A percentile compares a stretch with the other conserved stretches of the same genome.
phyloP scores from a whole-genome alignment of 768 basidiomycete genomes.

The Lentinula sp. region DNA sequence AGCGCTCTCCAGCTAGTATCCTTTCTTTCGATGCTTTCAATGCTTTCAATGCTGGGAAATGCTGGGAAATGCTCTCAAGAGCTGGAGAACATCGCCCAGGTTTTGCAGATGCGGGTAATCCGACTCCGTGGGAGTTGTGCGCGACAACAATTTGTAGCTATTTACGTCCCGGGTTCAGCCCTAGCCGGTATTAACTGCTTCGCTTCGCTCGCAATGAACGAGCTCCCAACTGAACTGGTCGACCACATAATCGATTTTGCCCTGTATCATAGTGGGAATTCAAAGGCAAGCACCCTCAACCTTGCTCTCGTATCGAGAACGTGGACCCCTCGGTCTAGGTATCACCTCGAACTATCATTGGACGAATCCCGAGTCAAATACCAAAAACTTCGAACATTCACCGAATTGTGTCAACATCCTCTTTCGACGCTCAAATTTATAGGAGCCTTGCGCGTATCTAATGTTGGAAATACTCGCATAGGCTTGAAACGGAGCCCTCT shows the following conservation, averaged over 20 bases:
- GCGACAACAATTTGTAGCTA: too few species aligned
- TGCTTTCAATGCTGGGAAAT: too few species aligned
- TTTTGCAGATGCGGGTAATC: too few species aligned
- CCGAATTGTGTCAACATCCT: background rate
- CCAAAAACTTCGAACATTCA: background rate
- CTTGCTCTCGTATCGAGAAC: background rate
- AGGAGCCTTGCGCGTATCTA: background rate
- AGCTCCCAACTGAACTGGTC: background rate
- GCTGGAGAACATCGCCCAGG: too few species aligned
- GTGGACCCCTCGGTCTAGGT: background rate
- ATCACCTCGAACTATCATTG: background rate
- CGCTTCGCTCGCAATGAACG: background rate
- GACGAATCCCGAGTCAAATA: background rate
- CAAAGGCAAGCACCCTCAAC: background rate
- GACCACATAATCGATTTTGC: conserved; percentile 2
- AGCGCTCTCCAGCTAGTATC: too few species aligned
- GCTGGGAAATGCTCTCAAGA: too few species aligned
- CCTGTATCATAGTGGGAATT: background rate
- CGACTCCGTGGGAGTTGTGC: too few species aligned
- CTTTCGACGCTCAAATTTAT: background rate
- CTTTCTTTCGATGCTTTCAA: too few species aligned
- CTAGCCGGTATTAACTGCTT: too few species aligned
- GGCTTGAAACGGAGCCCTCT: background rate
- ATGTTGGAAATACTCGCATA: background rate
- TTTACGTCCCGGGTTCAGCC: too few species aligned